phyloP scores from a whole-genome alignment of 2,329 filamentous ascomycete genomes.

The Penicillium fuscoglaucum region DNA sequence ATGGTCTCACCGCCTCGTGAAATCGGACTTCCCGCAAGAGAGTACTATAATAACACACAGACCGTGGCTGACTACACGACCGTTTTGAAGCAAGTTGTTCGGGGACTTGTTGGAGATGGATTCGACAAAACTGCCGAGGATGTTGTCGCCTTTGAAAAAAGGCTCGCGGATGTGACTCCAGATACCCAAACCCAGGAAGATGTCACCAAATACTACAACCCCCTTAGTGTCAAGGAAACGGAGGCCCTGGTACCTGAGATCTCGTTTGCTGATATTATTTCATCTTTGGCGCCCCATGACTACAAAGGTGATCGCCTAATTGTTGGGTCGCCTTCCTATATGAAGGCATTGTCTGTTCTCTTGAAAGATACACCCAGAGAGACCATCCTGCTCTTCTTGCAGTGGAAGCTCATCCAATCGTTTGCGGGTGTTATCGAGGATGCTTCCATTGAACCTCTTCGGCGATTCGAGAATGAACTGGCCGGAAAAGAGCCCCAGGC shows the following conservation, averaged over 20 bases:
- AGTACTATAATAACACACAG: conserved; percentile 59
- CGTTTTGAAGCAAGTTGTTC: conserved; percentile 46
- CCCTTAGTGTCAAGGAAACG: conserved; percentile 58
- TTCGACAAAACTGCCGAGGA: conserved; percentile 37
- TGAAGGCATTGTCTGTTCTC: conserved; percentile 59
- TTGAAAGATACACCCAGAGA: conserved; percentile 56
- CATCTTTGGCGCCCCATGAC: conserved; percentile 52
- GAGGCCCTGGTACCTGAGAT: conserved; percentile 58
- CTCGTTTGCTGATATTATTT: conserved; percentile 54
- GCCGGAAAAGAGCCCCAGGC: conserved; percentile 64
- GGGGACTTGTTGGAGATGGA: conserved; percentile 39
- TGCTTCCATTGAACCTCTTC: conserved; percentile 60
- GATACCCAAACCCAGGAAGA: conserved; percentile 60
- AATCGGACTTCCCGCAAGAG: conserved; percentile 62
- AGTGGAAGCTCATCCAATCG: conserved; percentile 62
- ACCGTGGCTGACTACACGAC: conserved; percentile 54
- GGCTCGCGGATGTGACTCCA: conserved; percentile 60
- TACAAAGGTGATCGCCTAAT: conserved; percentile 57
- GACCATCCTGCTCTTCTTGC: conserved; percentile 61
- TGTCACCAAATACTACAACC: conserved; percentile 68
- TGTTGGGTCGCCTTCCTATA: conserved; percentile 60
- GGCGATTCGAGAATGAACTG: conserved; percentile 61
- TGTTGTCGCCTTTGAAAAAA: conserved; percentile 60
- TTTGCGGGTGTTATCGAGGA: conserved; percentile 59
- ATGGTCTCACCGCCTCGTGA: conserved; percentile 47